These are phyloP conservation scores for Thermomucor indicae-seudaticae DNA, from an alignment of 371 early-diverging fungal species.

Conservation along the genomic window DNA sequence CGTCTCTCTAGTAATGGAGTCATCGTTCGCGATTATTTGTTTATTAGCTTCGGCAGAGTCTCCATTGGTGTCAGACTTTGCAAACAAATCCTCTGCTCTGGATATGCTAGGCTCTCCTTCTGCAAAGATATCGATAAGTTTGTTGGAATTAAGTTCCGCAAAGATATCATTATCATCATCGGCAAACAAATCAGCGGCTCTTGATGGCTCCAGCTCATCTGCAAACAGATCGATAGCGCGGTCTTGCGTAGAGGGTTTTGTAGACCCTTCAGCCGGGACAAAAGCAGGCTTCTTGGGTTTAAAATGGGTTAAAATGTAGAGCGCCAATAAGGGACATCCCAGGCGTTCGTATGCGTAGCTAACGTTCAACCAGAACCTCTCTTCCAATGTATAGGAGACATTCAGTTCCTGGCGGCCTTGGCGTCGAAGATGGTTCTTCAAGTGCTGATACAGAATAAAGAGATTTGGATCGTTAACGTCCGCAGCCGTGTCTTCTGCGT, in stretches of 20 bases:
- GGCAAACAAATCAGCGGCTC: slow-evolving; percentile 14
- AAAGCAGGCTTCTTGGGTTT: slow-evolving; percentile 4
- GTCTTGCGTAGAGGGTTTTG: slow-evolving; percentile 6
- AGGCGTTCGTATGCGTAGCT: slow-evolving; percentile 68
- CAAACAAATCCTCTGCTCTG: slow-evolving; percentile 7
- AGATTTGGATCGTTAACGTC: slow-evolving; percentile 68
- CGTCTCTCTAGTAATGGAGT: background rate
- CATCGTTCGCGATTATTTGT: slow-evolving; percentile 6
- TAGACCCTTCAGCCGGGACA: slow-evolving; percentile 24
- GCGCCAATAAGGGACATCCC: slow-evolving; percentile 72
- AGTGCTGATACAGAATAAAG: slow-evolving; percentile 68
- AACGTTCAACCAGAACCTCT: slow-evolving; percentile 54
- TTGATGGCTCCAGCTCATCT: slow-evolving; percentile 4
- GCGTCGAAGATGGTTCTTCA: slow-evolving; percentile 39
- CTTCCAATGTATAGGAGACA: slow-evolving; percentile 37
- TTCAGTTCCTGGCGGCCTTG: slow-evolving; percentile 11
- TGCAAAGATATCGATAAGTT: slow-evolving; percentile 22
- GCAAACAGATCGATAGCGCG: slow-evolving; percentile 20
- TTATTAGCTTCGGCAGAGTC: too few relatives aligned
- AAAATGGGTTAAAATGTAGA: slow-evolving; percentile 51
- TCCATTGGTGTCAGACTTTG: too few relatives aligned
- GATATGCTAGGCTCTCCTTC: slow-evolving; percentile 1
- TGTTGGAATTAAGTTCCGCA: background rate
- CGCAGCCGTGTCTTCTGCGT: slow-evolving; percentile 22
- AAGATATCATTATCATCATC: too few relatives aligned